Evolutionary conservation across 202 grass and related monocot genomes (phyloP).

Genomic region (Hordeum pubiflorum): DNA sequence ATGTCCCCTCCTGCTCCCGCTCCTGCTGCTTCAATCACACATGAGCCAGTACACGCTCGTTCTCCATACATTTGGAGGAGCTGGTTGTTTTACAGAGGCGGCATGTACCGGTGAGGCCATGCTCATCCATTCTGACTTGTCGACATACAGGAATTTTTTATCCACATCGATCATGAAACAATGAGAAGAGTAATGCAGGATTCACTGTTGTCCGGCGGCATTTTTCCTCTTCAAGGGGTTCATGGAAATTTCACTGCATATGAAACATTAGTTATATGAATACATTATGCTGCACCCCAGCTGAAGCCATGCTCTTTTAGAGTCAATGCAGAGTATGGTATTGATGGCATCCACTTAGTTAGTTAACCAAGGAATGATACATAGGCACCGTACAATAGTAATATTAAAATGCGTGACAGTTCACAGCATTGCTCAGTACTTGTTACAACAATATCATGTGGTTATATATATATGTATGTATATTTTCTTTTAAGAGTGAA

Average conservation of each 20-base stretch:
- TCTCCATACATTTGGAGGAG: conserved; percentile 48
- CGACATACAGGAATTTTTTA: conserved; percentile 44
- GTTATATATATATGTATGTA: no score
- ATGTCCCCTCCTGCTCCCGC: background rate
- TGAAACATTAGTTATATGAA: background rate
- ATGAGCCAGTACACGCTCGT: conserved; percentile 53
- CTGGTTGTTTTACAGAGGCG: conserved; percentile 48
- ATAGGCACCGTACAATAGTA: background rate
- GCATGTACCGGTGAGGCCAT: conserved; percentile 31
- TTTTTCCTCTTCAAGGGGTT: background rate
- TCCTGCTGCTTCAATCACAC: conserved; percentile 3
- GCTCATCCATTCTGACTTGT: conserved; percentile 29
- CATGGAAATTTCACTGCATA: background rate
- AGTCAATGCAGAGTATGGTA: background rate
- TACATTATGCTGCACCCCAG: no score
- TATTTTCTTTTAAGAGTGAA: background rate
- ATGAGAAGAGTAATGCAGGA: background rate
- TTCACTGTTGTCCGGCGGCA: background rate
- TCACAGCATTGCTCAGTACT: background rate
- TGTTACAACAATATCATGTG: background rate
- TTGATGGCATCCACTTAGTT: background rate
- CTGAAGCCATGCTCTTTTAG: background rate
- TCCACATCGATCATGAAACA: background rate
- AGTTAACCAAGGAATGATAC: background rate
- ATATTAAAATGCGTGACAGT: background rate